Evolutionary conservation across 139 green algal species (phyloP).

Genomic region (Volvox reticuliferus): DNA sequence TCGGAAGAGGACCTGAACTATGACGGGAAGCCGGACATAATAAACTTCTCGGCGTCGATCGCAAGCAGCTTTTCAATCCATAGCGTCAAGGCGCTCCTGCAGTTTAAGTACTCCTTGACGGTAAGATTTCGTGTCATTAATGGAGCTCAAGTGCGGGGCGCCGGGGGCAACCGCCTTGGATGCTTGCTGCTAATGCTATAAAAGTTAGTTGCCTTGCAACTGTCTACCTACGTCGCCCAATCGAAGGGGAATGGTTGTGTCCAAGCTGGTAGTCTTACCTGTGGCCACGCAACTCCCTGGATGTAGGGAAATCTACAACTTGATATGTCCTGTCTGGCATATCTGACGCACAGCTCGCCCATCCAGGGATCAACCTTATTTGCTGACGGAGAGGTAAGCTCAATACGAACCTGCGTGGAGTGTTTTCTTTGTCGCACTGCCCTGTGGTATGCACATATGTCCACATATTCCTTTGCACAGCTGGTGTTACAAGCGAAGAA

Average conservation of each 20-base stretch:
- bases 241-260: too few species aligned
- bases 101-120: conserved; percentile 63
- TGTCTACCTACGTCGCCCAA: too few species aligned
- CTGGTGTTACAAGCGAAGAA: conserved; percentile 41
- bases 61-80: conserved; percentile 47
- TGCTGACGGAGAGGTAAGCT: conserved; percentile 54
- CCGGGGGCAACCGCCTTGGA: too few species aligned
- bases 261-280: too few species aligned
- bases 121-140: not conserved
- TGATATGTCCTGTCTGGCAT: conserved; percentile 59
- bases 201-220: too few species aligned
- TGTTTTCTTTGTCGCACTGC: too few species aligned
- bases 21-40: conserved; percentile 67
- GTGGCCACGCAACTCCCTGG: too few species aligned
- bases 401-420: too few species aligned
- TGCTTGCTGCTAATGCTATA: too few species aligned
- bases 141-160: too few species aligned
- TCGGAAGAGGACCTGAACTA: conserved; percentile 63
- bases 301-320: conserved; percentile 50
- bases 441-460: too few species aligned
- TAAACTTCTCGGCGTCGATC: conserved; percentile 54
- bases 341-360: conserved; percentile 39
- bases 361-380: conserved; percentile 43
- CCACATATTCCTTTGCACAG: conserved; percentile 7
- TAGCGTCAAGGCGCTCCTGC: conserved; percentile 65